A percentile compares a stretch with the other conserved stretches of the same genome.
Evolutionary conservation across 768 basidiomycete species (phyloP).

Genomic region (Hericium erinaceus): DNA sequence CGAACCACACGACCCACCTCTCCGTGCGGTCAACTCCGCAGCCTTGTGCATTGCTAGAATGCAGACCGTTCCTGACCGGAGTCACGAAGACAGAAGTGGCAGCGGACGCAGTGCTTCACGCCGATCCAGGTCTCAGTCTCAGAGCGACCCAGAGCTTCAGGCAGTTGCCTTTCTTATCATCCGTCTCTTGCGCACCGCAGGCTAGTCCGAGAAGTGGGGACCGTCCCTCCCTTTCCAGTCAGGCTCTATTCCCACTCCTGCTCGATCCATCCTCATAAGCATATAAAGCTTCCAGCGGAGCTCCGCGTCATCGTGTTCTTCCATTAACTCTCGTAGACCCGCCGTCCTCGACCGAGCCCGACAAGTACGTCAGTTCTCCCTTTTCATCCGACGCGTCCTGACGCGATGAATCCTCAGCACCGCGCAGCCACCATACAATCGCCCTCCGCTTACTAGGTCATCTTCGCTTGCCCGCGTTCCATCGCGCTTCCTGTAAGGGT

Average conservation of each 20-base stretch:
- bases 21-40: neutral
- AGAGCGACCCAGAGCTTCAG: neutral
- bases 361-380: neutral
- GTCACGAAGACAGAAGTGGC: neutral
- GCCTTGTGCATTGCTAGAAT: neutral
- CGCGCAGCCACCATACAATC: too few species aligned
- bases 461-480: constrained; percentile 25
- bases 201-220: neutral
- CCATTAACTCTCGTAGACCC: neutral
- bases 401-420: too few species aligned
- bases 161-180: neutral
- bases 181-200: neutral
- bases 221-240: neutral
- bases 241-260: neutral
- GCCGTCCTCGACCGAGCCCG: neutral
- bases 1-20: neutral
- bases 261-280: neutral
- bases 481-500: constrained; percentile 34
- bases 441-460: constrained; percentile 17
- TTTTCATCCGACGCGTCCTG: too few species aligned
- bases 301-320: neutral
- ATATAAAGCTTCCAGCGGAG: neutral
- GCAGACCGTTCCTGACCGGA: neutral
- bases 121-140: neutral
- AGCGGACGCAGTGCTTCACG: neutral